phyloP scores from a whole-genome alignment of 192 early-diverging fungal species.

The Linnemannia zychae region DNA sequence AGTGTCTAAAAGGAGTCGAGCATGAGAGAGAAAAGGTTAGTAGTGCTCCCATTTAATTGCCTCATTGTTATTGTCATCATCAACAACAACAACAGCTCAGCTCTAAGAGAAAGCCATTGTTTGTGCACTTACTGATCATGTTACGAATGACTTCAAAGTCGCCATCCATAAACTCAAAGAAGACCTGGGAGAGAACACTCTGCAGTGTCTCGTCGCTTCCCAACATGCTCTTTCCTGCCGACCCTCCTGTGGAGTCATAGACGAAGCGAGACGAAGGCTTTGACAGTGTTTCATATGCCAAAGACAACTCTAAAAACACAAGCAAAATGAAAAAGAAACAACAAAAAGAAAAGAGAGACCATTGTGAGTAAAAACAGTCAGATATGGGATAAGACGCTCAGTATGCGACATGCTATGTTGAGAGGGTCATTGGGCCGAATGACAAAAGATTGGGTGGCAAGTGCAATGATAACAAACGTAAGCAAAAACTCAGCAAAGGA shows the following conservation, averaged over 20 bases:
- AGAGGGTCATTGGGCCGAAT: slow-evolving; percentile 2
- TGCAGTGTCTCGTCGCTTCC: slow-evolving; percentile 66
- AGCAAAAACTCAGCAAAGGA: not conserved
- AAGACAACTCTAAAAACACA: slow-evolving; percentile 56
- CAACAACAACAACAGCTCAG: too few species aligned
- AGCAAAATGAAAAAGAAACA: too few species aligned
- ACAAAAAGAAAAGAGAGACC: slow-evolving; percentile 10
- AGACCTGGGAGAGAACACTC: slow-evolving; percentile 67
- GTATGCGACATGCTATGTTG: not conserved
- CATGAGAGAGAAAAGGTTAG: not conserved
- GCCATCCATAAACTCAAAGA: slow-evolving; percentile 72
- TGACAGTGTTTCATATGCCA: slow-evolving; percentile 69
- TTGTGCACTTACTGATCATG: slow-evolving; percentile 65
- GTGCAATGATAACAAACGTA: slow-evolving; percentile 22
- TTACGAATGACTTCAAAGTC: slow-evolving; percentile 70
- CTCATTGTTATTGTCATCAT: too few species aligned
- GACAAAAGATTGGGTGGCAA: not conserved
- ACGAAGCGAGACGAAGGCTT: slow-evolving; percentile 65
- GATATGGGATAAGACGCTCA: not conserved
- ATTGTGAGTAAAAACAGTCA: not conserved
- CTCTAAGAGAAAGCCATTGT: too few species aligned
- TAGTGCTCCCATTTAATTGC: not conserved
- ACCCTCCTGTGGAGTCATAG: slow-evolving; percentile 64
- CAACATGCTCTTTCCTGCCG: slow-evolving; percentile 56
- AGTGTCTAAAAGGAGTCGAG: slow-evolving; percentile 20